Percentiles rank a stretch among this genome's conserved stretches.
These are phyloP conservation scores for Pinus tabuliformis DNA, from an alignment of 75 land plant genomes.

Conservation along the genomic window DNA sequence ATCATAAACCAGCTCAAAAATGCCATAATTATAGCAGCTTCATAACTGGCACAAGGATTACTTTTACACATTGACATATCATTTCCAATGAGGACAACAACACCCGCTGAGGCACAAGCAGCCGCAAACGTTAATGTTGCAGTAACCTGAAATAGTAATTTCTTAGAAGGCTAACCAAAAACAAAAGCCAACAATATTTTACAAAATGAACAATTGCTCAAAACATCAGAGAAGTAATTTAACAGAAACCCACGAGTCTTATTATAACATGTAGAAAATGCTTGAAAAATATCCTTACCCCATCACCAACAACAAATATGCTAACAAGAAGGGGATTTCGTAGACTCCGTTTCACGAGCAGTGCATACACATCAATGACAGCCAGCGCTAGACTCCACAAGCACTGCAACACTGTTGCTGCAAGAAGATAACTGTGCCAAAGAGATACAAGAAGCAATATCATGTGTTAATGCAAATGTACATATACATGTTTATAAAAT, in stretches of 20 bases:
- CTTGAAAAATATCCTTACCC: slow-evolving; percentile 40
- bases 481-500: neutral
- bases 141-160: slow-evolving; percentile 46
- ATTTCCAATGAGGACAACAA: slow-evolving; percentile 64
- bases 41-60: slow-evolving; percentile 58
- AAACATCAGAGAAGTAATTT: neutral
- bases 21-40: slow-evolving; percentile 71
- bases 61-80: slow-evolving; percentile 43
- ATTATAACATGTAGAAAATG: neutral
- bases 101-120: slow-evolving; percentile 75
- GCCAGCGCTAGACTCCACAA: slow-evolving; percentile 44
- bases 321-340: slow-evolving; percentile 34
- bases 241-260: too few relatives aligned
- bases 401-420: slow-evolving; percentile 49
- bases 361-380: slow-evolving; percentile 45
- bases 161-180: neutral
- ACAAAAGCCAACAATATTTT: neutral
- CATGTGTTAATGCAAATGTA: neutral
- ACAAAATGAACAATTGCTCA: neutral
- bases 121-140: slow-evolving; percentile 70
- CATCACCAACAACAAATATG: slow-evolving; percentile 62
- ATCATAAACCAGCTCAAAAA: slow-evolving; percentile 62
- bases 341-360: slow-evolving; percentile 41
- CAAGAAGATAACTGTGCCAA: slow-evolving; percentile 45
- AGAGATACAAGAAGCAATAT: neutral